These are phyloP conservation scores for Rhodamnia rubescens DNA, from an alignment of 345 rosid genomes.

Conservation along the genomic window DNA sequence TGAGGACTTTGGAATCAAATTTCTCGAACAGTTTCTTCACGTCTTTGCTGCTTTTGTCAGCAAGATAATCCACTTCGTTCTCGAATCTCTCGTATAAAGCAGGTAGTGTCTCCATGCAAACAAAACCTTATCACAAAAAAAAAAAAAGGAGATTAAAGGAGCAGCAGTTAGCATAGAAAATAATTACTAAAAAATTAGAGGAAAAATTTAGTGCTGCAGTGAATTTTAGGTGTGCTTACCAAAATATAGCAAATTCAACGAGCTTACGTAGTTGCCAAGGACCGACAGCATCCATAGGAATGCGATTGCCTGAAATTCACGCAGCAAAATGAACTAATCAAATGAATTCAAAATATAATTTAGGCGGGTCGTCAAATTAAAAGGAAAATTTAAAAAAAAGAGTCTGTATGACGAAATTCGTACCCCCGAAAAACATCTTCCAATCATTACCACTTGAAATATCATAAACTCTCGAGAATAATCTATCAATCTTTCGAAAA, in stretches of 20 bases:
- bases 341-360: background rate
- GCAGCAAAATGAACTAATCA: background rate
- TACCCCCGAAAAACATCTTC: slow-evolving; percentile 32
- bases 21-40: slow-evolving; percentile 16
- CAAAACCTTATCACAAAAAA: slow-evolving; percentile 18
- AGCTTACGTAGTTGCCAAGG: slow-evolving; percentile 26
- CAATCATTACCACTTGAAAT: slow-evolving; percentile 33
- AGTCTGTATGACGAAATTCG: background rate
- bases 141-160: background rate
- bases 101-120: slow-evolving; percentile 30
- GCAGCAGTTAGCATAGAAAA: background rate
- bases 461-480: slow-evolving; percentile 19
- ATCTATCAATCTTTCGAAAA: slow-evolving; percentile 13
- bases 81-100: slow-evolving; percentile 27
- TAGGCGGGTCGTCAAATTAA: background rate
- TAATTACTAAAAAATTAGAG: background rate
- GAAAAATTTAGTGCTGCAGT: background rate
- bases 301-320: slow-evolving; percentile 19
- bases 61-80: slow-evolving; percentile 23
- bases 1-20: slow-evolving; percentile 27
- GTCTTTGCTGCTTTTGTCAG: slow-evolving; percentile 20
- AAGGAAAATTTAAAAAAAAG: background rate
- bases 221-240: slow-evolving; percentile 13
- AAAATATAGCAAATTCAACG: slow-evolving; percentile 28
- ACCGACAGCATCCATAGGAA: slow-evolving; percentile 34